Evolutionary conservation across 2,329 filamentous ascomycete genomes (phyloP), one percentile per base, ranked within the genome.

Genomic region (Nothophaeocryptopus gaeumannii): DNA sequence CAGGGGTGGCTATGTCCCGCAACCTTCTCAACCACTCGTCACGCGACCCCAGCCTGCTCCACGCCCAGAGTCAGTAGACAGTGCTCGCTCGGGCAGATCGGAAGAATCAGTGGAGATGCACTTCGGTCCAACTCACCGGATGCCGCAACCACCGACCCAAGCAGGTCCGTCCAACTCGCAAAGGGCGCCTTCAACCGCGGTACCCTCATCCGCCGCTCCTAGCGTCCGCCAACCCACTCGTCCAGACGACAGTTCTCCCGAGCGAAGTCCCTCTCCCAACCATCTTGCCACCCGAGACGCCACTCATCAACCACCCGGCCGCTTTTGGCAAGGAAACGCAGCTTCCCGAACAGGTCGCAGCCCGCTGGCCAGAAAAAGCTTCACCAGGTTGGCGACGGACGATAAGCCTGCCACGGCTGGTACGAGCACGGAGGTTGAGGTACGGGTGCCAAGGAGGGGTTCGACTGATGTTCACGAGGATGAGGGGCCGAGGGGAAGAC

Each of bases 361-460:
- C 51, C 74, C 74, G 2, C 66, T 77, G 14, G 73, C 74, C 3
- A 67, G 72, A 38, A 69, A 70, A 51, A 74, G 72, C 55, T 74
- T 73, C 53, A 62, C 59, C 1, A 54, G 52, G 5, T 43, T 59
- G 16, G 61, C 53, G 8, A 55, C 50, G 7, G 53, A 58, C 7
- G 58, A 60, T 31, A 53, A 52, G 5, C 51, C 54, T 2, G 52
- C 50, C 1, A 48, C 52, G 2, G 58, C 51, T 5, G 57, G 53
- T 2, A 52, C 50, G 11, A 43, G 48, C 10, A 51, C 51, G 1
- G 56, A 59, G 33, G 40, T 59, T 1, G 58, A 58, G 16, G 58
- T 59, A 10, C 48, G 55, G 45, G 47, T 58, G 0, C 55, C 58
- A 3, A 53, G 47, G 11, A 46, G 56, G 29, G 31, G 30, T n/a